Evolutionary conservation across 2,329 filamentous ascomycete species (phyloP), one percentile per base, ranked within the genome.

Genomic region (Cladophialophora immunda): DNA sequence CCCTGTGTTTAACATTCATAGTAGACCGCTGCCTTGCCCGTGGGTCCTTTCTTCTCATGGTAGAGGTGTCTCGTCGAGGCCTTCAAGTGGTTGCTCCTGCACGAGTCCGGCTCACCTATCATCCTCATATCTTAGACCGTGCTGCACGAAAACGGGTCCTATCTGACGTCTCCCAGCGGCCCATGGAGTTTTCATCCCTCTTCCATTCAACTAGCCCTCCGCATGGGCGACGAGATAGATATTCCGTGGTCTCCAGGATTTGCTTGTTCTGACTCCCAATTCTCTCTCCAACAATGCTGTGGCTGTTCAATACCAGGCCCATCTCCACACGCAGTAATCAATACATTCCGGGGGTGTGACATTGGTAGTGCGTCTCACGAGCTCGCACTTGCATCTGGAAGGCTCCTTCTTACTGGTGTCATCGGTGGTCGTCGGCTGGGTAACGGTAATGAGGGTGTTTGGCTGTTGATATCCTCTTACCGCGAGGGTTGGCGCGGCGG

Each of bases 251-350:
- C 2, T 25, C 45, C 45, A 50, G 27, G 22, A 50, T 6, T 8
- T 50, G 45, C 45, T 50, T 22, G 25, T 32, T 15, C 25, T 34
- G 29, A 30, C 27, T 55, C n/a, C 53, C 53, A 34, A n/a, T 29
- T 34, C 29, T 6, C 13, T 7, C 2, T 50, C 17, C 19, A 13
- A 54, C 58, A 13, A n/a, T 41, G 9, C 6, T 27, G 4, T 27
- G 9, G n/a, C 1, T 19, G 22, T 19, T 58, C 62, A 65, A 19
- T 65, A 65, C 62, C 62, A 65, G 27, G 19, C 56, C 56, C 45
- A 59, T 38, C 56, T 36, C 62, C 56, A 65, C 11, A 65, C 34
- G 34, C 62, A 60, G 56, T 65, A 65, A 47, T 65, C 62, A 11
- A 60, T 1, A n/a, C 62, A 65, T n/a, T 65, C 29, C 17, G 22